These are phyloP conservation scores for Lathyrus sativus DNA, from an alignment of 306 rosid genomes.

Conservation along the genomic window DNA sequence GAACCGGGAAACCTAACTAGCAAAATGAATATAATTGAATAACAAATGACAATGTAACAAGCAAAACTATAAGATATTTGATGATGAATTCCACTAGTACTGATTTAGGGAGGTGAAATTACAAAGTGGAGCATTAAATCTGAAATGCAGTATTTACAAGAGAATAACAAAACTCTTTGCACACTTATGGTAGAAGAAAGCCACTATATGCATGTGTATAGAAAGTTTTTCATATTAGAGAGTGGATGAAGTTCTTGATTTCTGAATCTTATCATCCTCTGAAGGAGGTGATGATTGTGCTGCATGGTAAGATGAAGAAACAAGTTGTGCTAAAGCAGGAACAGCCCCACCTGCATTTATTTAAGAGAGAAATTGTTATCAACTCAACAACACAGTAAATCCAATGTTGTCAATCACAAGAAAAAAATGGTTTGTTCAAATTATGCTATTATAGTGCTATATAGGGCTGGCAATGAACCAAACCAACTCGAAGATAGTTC, in stretches of 20 bases:
- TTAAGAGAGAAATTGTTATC: conserved; percentile 15
- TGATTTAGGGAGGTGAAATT: background rate
- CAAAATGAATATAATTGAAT: background rate
- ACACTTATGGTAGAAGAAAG: conserved; percentile 2
- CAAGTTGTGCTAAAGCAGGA: conserved; percentile 82
- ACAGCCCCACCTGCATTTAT: conserved; percentile 73
- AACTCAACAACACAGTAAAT: conserved; percentile 9
- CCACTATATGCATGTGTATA: conserved; percentile 24
- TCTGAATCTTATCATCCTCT: conserved; percentile 59
- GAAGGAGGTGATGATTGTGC: conserved; percentile 60
- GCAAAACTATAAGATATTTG: conserved; percentile 3
- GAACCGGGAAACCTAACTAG: too few species aligned
- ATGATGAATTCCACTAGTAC: conserved; percentile 11
- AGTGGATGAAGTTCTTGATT: conserved; percentile 72
- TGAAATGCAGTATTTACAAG: conserved; percentile 37
- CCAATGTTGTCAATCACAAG: background rate
- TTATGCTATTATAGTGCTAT: background rate
- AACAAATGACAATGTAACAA: background rate
- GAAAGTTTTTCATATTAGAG: conserved; percentile 35
- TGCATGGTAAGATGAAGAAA: conserved; percentile 79
- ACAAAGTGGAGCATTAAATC: conserved; percentile 25
- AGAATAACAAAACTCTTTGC: conserved; percentile 30
- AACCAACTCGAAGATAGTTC: too few species aligned
- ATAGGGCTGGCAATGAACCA: too few species aligned
- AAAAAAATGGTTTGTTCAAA: background rate